These are phyloP conservation scores for Guyanaporus albipodus DNA, from an alignment of 768 basidiomycete genomes.

Conservation along the genomic window DNA sequence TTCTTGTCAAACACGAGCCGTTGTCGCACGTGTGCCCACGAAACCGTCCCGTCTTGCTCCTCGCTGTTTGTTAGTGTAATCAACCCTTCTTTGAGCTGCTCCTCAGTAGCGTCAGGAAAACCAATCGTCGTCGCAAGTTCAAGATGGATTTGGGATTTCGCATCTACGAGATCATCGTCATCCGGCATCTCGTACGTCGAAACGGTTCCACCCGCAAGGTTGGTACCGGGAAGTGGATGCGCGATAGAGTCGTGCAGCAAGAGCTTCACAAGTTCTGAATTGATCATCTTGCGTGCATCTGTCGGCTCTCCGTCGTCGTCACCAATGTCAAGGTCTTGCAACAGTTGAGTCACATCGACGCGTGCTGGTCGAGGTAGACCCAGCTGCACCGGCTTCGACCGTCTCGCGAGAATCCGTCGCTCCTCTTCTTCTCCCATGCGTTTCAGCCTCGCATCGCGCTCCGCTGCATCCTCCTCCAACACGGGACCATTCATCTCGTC, in stretches of 20 bases:
- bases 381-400: conserved; percentile 77
- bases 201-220: conserved; percentile 63
- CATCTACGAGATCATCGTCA: conserved; percentile 68
- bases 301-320: conserved; percentile 45
- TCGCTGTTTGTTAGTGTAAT: conserved; percentile 60
- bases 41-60: conserved; percentile 52
- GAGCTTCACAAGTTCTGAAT: conserved; percentile 73
- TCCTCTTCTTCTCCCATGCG: conserved; percentile 73
- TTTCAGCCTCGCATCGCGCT: conserved; percentile 74
- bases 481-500: conserved; percentile 23
- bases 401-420: conserved; percentile 70
- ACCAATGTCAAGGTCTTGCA: conserved; percentile 53
- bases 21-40: conserved; percentile 69
- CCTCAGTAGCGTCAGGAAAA: conserved; percentile 76
- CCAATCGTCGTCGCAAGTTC: conserved; percentile 82
- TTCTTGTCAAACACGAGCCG: conserved; percentile 59
- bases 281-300: conserved; percentile 60
- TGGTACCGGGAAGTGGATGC: conserved; percentile 86
- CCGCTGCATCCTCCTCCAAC: conserved; percentile 84
- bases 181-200: conserved; percentile 72
- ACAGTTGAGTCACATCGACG: conserved; percentile 63
- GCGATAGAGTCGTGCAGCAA: conserved; percentile 85
- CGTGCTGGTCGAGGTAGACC: conserved; percentile 84
- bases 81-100: conserved; percentile 77
- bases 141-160: conserved; percentile 66